phyloP scores from a whole-genome alignment of 2,329 filamentous ascomycete species.

The Scedosporium apiospermum region DNA sequence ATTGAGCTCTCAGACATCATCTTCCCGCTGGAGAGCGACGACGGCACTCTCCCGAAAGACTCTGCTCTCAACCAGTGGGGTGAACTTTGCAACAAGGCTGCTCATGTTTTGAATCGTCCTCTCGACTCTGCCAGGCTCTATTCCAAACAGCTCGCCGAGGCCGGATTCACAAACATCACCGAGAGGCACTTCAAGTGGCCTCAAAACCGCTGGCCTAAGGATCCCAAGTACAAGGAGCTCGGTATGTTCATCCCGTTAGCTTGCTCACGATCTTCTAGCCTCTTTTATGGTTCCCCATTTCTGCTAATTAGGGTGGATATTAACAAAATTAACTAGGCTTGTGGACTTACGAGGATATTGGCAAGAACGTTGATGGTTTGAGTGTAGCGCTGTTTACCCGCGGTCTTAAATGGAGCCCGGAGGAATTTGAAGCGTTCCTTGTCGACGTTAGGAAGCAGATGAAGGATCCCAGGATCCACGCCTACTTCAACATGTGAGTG shows the following conservation, averaged over 20 bases:
- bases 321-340: too few species aligned
- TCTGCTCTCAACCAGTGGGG: conserved; percentile 20
- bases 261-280: too few species aligned
- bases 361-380: conserved; percentile 19
- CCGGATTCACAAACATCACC: conserved; percentile 42
- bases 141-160: conserved; percentile 32
- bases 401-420: conserved; percentile 18
- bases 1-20: conserved; percentile 22
- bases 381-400: conserved; percentile 22
- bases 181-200: conserved; percentile 41
- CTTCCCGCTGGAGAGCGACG: conserved; percentile 20
- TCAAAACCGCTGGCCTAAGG: conserved; percentile 40
- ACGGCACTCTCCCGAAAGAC: conserved; percentile 19
- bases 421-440: conserved; percentile 19
- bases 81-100: conserved; percentile 28
- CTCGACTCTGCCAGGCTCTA: conserved; percentile 24
- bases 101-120: conserved; percentile 25
- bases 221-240: conserved; percentile 40
- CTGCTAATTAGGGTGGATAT: too few species aligned
- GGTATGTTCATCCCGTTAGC: conserved; percentile 12
- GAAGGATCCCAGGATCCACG: conserved; percentile 18
- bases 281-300: too few species aligned
- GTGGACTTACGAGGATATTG: conserved; percentile 15
- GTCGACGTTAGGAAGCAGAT: conserved; percentile 19
- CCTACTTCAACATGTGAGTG: conserved; percentile 22